phyloP scores from a whole-genome alignment of 116 monocot genomes.

The Cymodocea nodosa region DNA sequence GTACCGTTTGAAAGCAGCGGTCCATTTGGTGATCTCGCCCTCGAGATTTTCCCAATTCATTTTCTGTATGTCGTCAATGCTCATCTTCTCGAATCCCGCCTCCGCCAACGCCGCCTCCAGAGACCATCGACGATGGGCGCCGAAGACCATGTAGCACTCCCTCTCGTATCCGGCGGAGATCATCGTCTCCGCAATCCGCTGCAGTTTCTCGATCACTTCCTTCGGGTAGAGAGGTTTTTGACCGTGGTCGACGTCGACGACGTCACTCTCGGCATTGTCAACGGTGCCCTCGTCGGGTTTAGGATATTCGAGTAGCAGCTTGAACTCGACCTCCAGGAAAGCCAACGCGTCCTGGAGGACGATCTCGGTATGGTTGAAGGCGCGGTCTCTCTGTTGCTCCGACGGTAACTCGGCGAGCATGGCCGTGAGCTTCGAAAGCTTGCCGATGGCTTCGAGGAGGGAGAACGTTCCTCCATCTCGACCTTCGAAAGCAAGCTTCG shows the following conservation, averaged over 20 bases:
- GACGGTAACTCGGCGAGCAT: slow-evolving; percentile 13
- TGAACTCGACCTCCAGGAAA: slow-evolving; percentile 75
- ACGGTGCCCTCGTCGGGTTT: not conserved
- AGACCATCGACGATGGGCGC: slow-evolving; percentile 22
- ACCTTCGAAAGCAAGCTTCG: not conserved
- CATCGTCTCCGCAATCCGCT: slow-evolving; percentile 36
- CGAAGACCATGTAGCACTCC: slow-evolving; percentile 46
- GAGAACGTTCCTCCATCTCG: slow-evolving; percentile 10
- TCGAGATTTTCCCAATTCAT: slow-evolving; percentile 72
- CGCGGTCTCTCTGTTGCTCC: not conserved
- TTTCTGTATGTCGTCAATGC: slow-evolving; percentile 59
- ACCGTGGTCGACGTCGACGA: not conserved
- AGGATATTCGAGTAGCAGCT: slow-evolving; percentile 35
- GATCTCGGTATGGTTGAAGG: not conserved
- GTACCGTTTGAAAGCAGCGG: slow-evolving; percentile 29
- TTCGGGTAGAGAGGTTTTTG: slow-evolving; percentile 10
- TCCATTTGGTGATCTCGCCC: slow-evolving; percentile 51
- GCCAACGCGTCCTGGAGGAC: slow-evolving; percentile 35
- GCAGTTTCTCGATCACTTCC: slow-evolving; percentile 24
- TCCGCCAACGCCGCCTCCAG: slow-evolving; percentile 22
- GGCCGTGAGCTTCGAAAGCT: slow-evolving; percentile 25
- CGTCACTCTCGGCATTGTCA: not conserved
- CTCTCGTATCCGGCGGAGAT: slow-evolving; percentile 39
- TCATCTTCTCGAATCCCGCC: slow-evolving; percentile 53
- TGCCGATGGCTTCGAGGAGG: slow-evolving; percentile 32